Evolutionary conservation across 2,329 filamentous ascomycete species (phyloP), one percentile per base, ranked within the genome.

Genomic region (Alternaria arborescens): DNA sequence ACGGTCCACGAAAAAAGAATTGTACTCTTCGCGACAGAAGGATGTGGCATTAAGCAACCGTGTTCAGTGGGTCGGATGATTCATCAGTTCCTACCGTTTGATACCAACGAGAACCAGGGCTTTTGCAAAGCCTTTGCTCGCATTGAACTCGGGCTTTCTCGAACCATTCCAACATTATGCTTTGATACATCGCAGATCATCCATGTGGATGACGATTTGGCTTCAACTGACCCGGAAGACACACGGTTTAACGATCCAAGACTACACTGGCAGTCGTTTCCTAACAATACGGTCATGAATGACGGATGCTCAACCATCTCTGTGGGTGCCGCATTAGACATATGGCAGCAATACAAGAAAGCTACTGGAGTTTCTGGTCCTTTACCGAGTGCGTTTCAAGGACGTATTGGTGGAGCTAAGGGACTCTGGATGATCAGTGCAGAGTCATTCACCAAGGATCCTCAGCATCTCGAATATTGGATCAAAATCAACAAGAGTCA

Each of bases 391-490:
- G 88, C 84, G 0, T 88, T 86, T 0, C 91, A 94, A 74, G 91
- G 82, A 1, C 85, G 92, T 0, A 85, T 94, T 36, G 89, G 87
- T 10, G 87, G 89, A 18, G 89, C 89, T 0, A 94, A 94, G 74
- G 92, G 91, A 0, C 82, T 94, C 65, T 94, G 91, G 91, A 83
- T 90, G 47, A 76, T 89, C 5, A 88, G 90, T 65, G 80, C 82
- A 0, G 74, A 80, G 4, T 70, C 80, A 0, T 82, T 85, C 26
- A 76, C 75, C 0, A 78, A 78, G 1, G 78, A 83, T 2, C 55
- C 67, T 0, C 71, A 80, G 0, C 77, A 87, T 16, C 69, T 77
- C 22, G 72, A 75, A 3, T 74, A 81, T 10, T 91, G 89, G 89
- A 91, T 93, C 42, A 83, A 89, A 56, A 86, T 89, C 16, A 82